These are phyloP conservation scores for Penicillium occitanis DNA, from an alignment of 2,329 filamentous ascomycete genomes.

Conservation along the genomic window DNA sequence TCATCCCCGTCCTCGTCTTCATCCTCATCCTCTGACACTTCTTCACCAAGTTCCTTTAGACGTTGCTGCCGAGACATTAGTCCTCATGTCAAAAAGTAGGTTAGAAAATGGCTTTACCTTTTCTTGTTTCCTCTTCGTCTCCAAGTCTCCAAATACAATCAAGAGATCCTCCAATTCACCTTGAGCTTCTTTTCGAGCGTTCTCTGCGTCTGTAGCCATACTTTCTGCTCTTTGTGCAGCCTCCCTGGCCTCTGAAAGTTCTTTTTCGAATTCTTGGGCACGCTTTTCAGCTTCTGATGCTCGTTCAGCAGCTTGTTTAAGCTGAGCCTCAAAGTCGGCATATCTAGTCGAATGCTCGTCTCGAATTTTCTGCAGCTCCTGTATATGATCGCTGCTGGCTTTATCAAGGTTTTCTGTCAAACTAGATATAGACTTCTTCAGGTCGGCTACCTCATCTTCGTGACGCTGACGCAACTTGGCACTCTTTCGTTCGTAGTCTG, in stretches of 20 bases:
- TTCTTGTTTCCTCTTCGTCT: constrained; percentile 73
- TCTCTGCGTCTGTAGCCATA: constrained; percentile 53
- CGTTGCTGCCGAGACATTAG: constrained; percentile 53
- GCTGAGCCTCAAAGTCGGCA: constrained; percentile 51
- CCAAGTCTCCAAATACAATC: constrained; percentile 76
- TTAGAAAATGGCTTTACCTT: constrained; percentile 56
- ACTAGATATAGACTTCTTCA: constrained; percentile 60
- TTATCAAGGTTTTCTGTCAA: constrained; percentile 54
- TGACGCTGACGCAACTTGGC: constrained; percentile 41
- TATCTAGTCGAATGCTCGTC: constrained; percentile 51
- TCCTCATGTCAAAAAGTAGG: not conserved
- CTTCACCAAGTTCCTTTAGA: constrained; percentile 65
- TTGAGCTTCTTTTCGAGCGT: constrained; percentile 64
- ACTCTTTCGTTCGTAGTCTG: constrained; percentile 43
- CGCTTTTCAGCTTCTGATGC: constrained; percentile 38
- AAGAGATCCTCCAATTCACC: constrained; percentile 76
- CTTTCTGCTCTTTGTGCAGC: constrained; percentile 34
- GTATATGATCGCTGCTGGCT: constrained; percentile 60
- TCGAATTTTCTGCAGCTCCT: constrained; percentile 60
- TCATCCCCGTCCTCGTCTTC: constrained; percentile 59
- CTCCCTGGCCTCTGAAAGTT: constrained; percentile 25
- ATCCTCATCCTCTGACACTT: constrained; percentile 74
- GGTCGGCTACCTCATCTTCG: constrained; percentile 64
- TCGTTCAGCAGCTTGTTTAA: constrained; percentile 45
- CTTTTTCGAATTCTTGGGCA: constrained; percentile 21